Conservation (phyloP, 2,329 filamentous ascomycete species). For the Stachybotrys echinatus region DNA sequence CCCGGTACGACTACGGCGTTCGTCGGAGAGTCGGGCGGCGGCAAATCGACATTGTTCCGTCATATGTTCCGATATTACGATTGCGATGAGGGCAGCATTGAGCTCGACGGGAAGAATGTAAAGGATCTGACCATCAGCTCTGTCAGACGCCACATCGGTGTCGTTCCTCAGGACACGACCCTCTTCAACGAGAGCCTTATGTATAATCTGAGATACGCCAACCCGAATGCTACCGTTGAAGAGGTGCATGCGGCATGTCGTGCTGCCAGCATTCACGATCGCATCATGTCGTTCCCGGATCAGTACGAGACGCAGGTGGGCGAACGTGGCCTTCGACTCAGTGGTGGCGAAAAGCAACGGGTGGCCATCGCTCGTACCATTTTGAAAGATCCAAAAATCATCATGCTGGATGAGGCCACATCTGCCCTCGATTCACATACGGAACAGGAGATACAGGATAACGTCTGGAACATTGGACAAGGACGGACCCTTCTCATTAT, state of each 20-base stretch:
- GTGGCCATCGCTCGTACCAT: constrained; percentile 92
- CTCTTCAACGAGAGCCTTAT: constrained; percentile 92
- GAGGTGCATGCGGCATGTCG: constrained; percentile 77
- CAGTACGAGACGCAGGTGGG: constrained; percentile 87
- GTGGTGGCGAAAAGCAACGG: constrained; percentile 88
- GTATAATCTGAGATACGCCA: constrained; percentile 92
- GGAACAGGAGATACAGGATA: constrained; percentile 87
- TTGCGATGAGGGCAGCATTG: constrained; percentile 70
- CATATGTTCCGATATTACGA: constrained; percentile 97
- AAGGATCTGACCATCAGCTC: constrained; percentile 88
- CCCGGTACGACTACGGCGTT: constrained; percentile 94
- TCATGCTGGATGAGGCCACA: constrained; percentile 89
- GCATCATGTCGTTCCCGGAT: constrained; percentile 83
- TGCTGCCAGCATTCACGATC: constrained; percentile 88
- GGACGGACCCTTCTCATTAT: constrained; percentile 94
- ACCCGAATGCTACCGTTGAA: constrained; percentile 72
- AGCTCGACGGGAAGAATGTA: constrained; percentile 79
- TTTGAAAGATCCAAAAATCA: constrained; percentile 85
- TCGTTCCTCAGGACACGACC: constrained; percentile 94
- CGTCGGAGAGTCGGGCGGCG: constrained; percentile 93
- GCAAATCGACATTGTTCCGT: constrained; percentile 94
- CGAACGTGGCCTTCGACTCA: constrained; percentile 79
- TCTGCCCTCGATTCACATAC: constrained; percentile 88
- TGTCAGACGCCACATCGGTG: constrained; percentile 84
- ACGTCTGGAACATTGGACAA: constrained; percentile 72